Evolutionary conservation across 106 monocot genomes (phyloP), one percentile per base, ranked within the genome.

Genomic region (Phalaenopsis aphrodite): DNA sequence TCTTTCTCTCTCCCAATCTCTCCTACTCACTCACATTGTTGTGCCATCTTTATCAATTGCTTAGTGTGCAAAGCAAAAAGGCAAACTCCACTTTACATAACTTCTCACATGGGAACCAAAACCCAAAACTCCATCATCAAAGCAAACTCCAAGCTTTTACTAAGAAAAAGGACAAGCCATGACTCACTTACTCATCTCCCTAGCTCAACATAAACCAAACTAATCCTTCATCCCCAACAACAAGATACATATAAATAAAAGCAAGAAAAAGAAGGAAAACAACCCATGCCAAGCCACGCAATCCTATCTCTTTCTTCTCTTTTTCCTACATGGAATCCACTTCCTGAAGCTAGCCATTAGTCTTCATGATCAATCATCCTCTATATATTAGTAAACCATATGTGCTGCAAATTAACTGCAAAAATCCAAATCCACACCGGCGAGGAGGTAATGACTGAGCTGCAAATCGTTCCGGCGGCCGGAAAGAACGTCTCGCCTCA

Each of bases 401-500:
- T 55, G 19, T 5, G 64, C 19, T 42, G 1, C 36, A 17, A 49
- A 41, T 3, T 68, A 52, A 48, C 19, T 67, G 52, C 1, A n/a
- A 18, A 24, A 11, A 23, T 71, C 67, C 43, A 65, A 24, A 68
- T n/a, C 21, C 41, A 39, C 57, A 39, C 57, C 41, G 11, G 24
- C 5, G 66, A 14, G 8, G 69, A 78, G 30, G 43, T 8, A 16
- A 90, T 90, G 89, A 88, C 83, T 24, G 77, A 87, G 75, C 55
- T 91, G 87, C 95, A 93, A 76, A 87, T 95, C 52, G 86, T 91
- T 85, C 89, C 87, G 18, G 52, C 52, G 2, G 78, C 87, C 0
- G 65, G 72, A 11, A 84, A 90, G 82, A 84, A 78, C 8, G 87
- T 95, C 9, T 87, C 86, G 71, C 81, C 95, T 0, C 95, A 93